Base-by-base conservation (phyloP, 352 stramenopile species). In the Phytopythium cucurbitacearum region DNA sequence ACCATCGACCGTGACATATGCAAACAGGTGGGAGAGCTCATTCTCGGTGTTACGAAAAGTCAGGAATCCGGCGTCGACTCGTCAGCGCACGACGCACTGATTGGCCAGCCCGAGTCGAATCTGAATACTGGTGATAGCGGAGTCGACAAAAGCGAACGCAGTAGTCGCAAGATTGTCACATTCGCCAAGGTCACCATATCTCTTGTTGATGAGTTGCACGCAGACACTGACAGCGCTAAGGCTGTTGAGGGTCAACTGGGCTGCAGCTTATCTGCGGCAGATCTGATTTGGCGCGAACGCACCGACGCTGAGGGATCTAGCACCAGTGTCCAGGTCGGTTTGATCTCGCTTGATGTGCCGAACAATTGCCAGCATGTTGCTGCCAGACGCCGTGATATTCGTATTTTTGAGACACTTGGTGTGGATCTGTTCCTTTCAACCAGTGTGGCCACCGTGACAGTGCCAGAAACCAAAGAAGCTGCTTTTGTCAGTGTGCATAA, bases 1-100 rank as follows among this genome's bases (percentile, higher is more conserved):
- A 38, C 68, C 1, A 52, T 79, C 55, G 54, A 73, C 16, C 60
- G 64, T 46, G 8, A 46, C 8, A 66, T 67, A 32, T 69, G 63
- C 56, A 33, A 60, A 21, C 57, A 65, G 32, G 57, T 71, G 39
- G 41, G 59, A 47, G 60, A 73, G n/a, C 52, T 62, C 10, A 53
- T 77, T 1, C 11, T 57, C 8, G 44, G 40, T 40, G 5, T 40
- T 1, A 15, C 12, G 32, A 41, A 51, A 28, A n/a, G 7, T 34
- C 5, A 40, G 9, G 33, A n/a, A 51, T 8, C 33, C 6, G 21
- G 21, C 2, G 21, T 28, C 21, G 21, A 28, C 21, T 28, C 21
- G 21, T 28, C 21, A 28, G 21, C 21, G 21, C 21, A 28, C 21
- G 21, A 28, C 21, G 21, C 21, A 28, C 21, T 2, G 21, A 28